Conservation (phyloP, 2,329 filamentous ascomycete species). For the Rugonectria rugulosa region DNA sequence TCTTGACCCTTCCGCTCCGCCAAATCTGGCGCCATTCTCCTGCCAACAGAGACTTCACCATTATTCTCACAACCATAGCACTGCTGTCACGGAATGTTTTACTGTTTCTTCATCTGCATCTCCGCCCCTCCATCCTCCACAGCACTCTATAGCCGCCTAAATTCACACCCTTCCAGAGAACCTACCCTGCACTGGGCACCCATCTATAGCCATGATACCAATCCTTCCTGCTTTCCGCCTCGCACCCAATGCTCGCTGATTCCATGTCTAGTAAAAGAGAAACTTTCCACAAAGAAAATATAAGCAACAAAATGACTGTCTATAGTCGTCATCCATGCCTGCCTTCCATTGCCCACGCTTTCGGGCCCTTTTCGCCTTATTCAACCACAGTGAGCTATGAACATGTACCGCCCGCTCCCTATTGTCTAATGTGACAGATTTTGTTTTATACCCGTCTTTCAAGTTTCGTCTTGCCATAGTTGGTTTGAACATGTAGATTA, state of each 20-base stretch:
- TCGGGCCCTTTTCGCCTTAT: neutral
- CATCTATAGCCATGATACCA: conserved; percentile 35
- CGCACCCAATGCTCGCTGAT: conserved; percentile 22
- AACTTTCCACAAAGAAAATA: conserved; percentile 16
- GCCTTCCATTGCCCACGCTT: neutral
- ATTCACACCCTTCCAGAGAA: neutral
- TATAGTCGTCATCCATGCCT: conserved; percentile 21
- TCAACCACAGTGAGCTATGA: conserved; percentile 10
- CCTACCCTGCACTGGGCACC: conserved; percentile 22
- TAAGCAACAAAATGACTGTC: conserved; percentile 23
- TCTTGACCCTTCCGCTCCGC: neutral
- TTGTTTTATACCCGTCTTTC: neutral
- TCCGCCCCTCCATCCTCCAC: too few relatives aligned
- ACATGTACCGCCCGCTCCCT: neutral
- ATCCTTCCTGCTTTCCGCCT: conserved; percentile 15
- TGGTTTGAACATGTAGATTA: conserved; percentile 7
- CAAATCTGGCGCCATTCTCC: too few relatives aligned
- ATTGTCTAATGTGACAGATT: too few relatives aligned
- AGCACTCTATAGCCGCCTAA: too few relatives aligned
- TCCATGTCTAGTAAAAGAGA: conserved; percentile 35
- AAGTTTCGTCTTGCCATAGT: neutral
- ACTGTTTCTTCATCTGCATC: too few relatives aligned
- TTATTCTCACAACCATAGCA: too few relatives aligned
- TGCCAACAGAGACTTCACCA: too few relatives aligned
- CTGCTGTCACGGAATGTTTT: too few relatives aligned